These are phyloP conservation scores for Saccharomycopsis olivae DNA, from an alignment of 805 yeast species.

Conservation along the genomic window DNA sequence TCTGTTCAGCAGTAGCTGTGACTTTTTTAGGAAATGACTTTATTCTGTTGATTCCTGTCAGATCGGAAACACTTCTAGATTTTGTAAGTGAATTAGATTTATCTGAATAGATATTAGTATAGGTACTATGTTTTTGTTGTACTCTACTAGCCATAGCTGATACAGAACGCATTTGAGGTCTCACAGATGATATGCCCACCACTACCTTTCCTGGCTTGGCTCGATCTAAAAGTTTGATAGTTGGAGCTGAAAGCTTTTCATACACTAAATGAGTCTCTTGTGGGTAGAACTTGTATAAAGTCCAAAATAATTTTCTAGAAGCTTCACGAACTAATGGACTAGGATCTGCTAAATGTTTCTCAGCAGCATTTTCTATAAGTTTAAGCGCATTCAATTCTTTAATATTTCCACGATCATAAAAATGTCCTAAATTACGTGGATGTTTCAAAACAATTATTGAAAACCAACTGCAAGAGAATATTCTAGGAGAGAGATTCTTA, in stretches of 20 bases:
- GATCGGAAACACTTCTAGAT: conserved; percentile 2
- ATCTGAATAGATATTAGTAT: not conserved
- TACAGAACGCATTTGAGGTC: not conserved
- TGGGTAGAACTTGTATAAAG: conserved; percentile 45
- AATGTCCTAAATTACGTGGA: conserved; percentile 25
- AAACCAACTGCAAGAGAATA: conserved; percentile 61
- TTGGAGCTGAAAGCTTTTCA: conserved; percentile 19
- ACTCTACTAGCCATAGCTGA: not conserved
- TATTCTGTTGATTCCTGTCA: too few relatives aligned
- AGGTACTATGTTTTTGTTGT: not conserved
- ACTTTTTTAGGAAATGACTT: too few relatives aligned
- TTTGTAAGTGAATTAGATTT: conserved; percentile 1
- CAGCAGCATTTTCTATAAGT: conserved; percentile 37
- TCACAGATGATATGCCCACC: not conserved
- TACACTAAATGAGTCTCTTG: conserved; percentile 34
- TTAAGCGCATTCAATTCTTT: conserved; percentile 23
- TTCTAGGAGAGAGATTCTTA: conserved; percentile 61
- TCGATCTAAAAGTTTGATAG: conserved; percentile 51
- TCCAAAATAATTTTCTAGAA: conserved; percentile 70
- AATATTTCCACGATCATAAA: conserved; percentile 17
- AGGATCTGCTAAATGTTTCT: conserved; percentile 65
- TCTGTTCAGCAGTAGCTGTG: too few relatives aligned
- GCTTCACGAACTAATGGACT: conserved; percentile 70
- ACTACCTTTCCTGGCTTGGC: conserved; percentile 32
- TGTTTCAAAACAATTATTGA: conserved; percentile 49